These are phyloP conservation scores for Asparagopsis taxiformis DNA, from an alignment of 31 red algal species.

Conservation along the genomic window DNA sequence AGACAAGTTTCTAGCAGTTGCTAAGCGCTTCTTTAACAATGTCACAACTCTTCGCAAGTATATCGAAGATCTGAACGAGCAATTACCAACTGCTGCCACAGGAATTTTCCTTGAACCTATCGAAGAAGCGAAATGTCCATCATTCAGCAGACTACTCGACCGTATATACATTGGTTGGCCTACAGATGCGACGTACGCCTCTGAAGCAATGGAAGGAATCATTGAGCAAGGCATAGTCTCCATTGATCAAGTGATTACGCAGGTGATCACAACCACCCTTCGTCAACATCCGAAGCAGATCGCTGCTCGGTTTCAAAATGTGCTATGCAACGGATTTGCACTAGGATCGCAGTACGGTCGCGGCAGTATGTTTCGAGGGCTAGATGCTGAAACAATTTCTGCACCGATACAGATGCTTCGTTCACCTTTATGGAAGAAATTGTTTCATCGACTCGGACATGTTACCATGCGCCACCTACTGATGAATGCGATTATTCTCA, in stretches of 20 bases:
- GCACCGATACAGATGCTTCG: constrained; percentile 41
- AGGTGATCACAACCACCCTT: constrained; percentile 36
- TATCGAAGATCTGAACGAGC: constrained; percentile 19
- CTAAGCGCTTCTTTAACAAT: constrained; percentile 19
- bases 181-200: background rate
- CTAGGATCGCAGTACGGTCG: constrained; percentile 37
- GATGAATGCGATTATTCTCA: constrained; percentile 16
- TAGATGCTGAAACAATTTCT: constrained; percentile 40
- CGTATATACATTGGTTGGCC: constrained; percentile 20
- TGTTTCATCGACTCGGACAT: constrained; percentile 33
- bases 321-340: constrained; percentile 57
- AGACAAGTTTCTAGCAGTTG: background rate
- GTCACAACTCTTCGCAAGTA: constrained; percentile 17
- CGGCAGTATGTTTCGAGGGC: constrained; percentile 47
- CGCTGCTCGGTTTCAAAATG: constrained; percentile 19
- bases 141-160: constrained; percentile 6
- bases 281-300: constrained; percentile 14
- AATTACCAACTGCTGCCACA: background rate
- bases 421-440: constrained; percentile 9
- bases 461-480: constrained; percentile 41
- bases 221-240: background rate
- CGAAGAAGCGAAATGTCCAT: background rate
- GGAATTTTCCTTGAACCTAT: constrained; percentile 11
- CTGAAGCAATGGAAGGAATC: background rate
- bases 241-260: constrained; percentile 39